Evolutionary conservation across 2,329 filamentous ascomycete species (phyloP).

Genomic region (Calonectria hawksworthii): DNA sequence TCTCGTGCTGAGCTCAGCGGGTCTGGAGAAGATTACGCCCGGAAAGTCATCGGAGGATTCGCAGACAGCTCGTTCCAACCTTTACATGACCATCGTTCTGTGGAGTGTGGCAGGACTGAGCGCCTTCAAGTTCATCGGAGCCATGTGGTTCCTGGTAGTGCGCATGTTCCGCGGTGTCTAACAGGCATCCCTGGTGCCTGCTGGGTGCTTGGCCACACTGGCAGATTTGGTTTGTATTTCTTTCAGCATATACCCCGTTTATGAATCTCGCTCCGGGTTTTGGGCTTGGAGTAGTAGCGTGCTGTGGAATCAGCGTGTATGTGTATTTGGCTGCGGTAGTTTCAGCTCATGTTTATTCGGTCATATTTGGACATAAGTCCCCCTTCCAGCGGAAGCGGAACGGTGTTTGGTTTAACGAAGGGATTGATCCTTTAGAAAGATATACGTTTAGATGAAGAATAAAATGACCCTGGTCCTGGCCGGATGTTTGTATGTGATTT

Average conservation of each 20-base stretch:
- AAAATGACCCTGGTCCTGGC: constrained; percentile 14
- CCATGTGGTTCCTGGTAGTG: constrained; percentile 92
- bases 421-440: constrained; percentile 36
- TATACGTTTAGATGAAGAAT: constrained; percentile 32
- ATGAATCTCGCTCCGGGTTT: constrained; percentile 31
- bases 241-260: constrained; percentile 46
- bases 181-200: neutral
- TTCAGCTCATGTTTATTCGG: constrained; percentile 27
- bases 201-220: neutral
- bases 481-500: neutral
- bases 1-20: constrained; percentile 87
- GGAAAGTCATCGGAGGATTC: constrained; percentile 55
- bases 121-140: constrained; percentile 88
- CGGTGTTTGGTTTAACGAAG: constrained; percentile 38
- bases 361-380: constrained; percentile 26
- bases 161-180: constrained; percentile 84
- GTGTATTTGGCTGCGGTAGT: constrained; percentile 33
- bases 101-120: constrained; percentile 91
- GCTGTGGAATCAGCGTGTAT: constrained; percentile 36
- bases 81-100: constrained; percentile 89
- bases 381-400: constrained; percentile 22
- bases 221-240: constrained; percentile 21
- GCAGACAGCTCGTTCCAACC: constrained; percentile 72
- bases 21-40: constrained; percentile 77
- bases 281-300: constrained; percentile 18